Evolutionary conservation across 306 rosid species (phyloP).

Genomic region (Leucaena leucocephala): DNA sequence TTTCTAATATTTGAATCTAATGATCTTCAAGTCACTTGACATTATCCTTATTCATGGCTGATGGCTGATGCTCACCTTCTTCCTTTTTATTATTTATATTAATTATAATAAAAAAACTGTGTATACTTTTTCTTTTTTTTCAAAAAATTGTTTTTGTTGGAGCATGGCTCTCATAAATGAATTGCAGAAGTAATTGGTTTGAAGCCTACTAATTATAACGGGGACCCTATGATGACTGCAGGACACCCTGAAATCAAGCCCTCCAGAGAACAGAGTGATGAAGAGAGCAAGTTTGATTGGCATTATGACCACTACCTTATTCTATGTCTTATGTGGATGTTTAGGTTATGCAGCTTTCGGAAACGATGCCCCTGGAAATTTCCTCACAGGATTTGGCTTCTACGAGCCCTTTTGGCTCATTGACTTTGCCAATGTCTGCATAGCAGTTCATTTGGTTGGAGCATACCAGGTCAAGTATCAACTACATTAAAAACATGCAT

Average conservation of each 20-base stretch:
- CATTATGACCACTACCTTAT: slow-evolving; percentile 73
- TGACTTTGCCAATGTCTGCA: slow-evolving; percentile 89
- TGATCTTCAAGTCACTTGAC: no score
- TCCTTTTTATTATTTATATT: background rate
- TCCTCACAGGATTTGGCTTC: slow-evolving; percentile 98
- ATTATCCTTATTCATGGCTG: no score
- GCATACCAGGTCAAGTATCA: slow-evolving; percentile 49
- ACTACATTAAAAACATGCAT: no score
- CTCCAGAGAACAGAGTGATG: slow-evolving; percentile 88
- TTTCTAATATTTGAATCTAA: no score
- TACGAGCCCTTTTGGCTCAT: slow-evolving; percentile 97
- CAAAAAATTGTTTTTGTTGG: no score
- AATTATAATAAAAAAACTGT: background rate
- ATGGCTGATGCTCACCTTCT: no score
- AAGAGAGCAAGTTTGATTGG: slow-evolving; percentile 81
- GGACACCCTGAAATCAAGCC: slow-evolving; percentile 88
- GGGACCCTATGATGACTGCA: slow-evolving; percentile 32
- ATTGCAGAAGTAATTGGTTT: no score
- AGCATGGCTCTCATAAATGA: no score
- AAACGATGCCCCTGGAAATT: slow-evolving; percentile 89
- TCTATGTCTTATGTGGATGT: slow-evolving; percentile 82
- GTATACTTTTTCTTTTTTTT: background rate
- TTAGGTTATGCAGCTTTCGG: slow-evolving; percentile 96
- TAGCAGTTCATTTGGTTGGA: slow-evolving; percentile 81
- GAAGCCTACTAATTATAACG: no score